Base-by-base conservation (phyloP, 2,329 filamentous ascomycete genomes). In the Fusarium metavorans region DNA sequence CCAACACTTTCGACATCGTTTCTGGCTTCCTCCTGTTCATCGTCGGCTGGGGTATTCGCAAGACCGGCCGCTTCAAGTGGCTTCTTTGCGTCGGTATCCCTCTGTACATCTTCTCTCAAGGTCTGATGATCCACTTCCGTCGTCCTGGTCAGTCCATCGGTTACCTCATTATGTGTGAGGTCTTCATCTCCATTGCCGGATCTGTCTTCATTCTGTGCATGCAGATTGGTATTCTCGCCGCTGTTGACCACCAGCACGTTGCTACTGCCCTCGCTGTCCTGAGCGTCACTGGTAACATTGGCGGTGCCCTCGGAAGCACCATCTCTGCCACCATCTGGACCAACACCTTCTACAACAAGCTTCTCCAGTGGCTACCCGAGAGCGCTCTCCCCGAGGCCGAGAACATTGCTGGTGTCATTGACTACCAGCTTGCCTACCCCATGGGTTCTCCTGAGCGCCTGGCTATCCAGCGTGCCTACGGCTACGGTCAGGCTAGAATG, bases 401-500 rank as follows among this genome's bases (percentile, higher is more conserved):
- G 6, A 78, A 79, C 23, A 89, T 93, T 56, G 92, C 91, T 68
- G 85, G 85, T 8, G 85, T 87, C 72, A 73, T 92, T 41, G 81
- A 81, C 2, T 84, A 83, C 9, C 90, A 92, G 72, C 79, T 90
- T 1, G 80, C 79, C 60, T 91, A 89, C 72, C 80, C 83, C 1
- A 74, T 84, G 8, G 88, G 88, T 2, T 84, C 77, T 10, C 80
- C 83, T 0, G 82, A 82, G 13, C 80, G 89, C 2, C 64, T 83
- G 16, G 91, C 86, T 0, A 92, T 92, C 74, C 90, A 91, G 76
- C 78, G 83, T 9, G 87, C 91, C 0, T 93, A 92, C 70, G 86
- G 83, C 1, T 87, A 87, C 67, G 85, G 86, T 0, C 87, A 89
- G 80, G 82, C 83, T 39, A 79, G 83, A n/a, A 87, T 89, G 85